Conservation (phyloP, 169 alveolate genomes). For the Eimeria sp. region DNA sequence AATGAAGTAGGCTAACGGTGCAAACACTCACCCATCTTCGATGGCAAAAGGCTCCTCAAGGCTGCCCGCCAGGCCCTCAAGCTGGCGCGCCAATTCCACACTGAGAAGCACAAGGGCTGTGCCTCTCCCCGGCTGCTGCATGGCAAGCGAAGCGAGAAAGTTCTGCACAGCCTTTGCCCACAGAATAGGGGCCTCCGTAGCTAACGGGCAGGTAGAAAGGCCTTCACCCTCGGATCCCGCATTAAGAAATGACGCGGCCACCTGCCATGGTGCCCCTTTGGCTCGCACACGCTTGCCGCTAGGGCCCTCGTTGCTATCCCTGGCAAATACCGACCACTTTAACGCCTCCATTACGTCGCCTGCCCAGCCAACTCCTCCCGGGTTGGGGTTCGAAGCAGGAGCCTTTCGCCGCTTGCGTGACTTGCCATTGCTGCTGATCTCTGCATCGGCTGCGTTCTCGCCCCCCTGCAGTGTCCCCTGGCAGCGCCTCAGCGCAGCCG, state of each 20-base stretch:
- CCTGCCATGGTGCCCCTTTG: constrained; percentile 56
- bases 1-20: background rate
- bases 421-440: constrained; percentile 16
- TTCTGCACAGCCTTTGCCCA: constrained; percentile 60
- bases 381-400: background rate
- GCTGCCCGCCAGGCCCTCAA: constrained; percentile 39
- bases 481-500: constrained; percentile 19
- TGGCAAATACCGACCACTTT: constrained; percentile 38
- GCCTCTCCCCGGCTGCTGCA: constrained; percentile 32
- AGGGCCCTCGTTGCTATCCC: constrained; percentile 48
- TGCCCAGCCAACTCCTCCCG: constrained; percentile 21
- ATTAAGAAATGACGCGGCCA: constrained; percentile 35
- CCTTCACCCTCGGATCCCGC: background rate
- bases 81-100: constrained; percentile 38
- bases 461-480: constrained; percentile 12
- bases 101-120: constrained; percentile 8
- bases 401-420: constrained; percentile 14
- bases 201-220: background rate
- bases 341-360: constrained; percentile 62
- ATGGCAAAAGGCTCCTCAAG: constrained; percentile 39
- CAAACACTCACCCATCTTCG: constrained; percentile 44
- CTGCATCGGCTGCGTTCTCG: background rate
- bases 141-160: constrained; percentile 24
- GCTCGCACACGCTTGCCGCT: constrained; percentile 56
- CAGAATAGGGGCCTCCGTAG: constrained; percentile 23